phyloP scores from a whole-genome alignment of 208 protist genomes.

The Acanthamoeba sp. region DNA sequence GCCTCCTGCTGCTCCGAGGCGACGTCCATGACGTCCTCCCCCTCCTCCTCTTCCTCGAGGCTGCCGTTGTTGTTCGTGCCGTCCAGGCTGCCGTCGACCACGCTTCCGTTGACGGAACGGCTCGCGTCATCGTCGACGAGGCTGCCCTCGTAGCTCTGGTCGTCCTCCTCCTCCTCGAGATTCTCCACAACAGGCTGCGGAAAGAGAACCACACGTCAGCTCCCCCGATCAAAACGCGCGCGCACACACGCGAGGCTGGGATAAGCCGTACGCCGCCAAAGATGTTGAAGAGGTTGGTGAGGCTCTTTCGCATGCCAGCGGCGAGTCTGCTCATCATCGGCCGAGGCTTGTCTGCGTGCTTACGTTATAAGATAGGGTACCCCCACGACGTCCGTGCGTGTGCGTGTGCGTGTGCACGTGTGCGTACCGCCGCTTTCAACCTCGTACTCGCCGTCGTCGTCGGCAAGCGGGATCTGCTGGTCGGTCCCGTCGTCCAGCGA shows the following conservation, averaged over 20 bases:
- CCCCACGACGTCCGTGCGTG: too few species aligned
- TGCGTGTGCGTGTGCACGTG: background rate
- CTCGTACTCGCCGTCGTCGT: constrained; percentile 3
- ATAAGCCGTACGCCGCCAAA: background rate
- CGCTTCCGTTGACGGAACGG: background rate
- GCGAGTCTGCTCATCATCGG: constrained; percentile 40
- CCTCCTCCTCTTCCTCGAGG: background rate
- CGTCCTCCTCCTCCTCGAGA: background rate
- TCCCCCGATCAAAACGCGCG: background rate
- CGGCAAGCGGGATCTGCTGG: constrained; percentile 3
- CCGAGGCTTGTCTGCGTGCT: background rate
- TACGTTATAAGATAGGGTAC: too few species aligned
- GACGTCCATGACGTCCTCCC: background rate
- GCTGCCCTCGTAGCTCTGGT: background rate
- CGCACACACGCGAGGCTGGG: background rate
- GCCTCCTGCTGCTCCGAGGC: background rate
- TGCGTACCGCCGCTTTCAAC: background rate
- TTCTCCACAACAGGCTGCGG: background rate
- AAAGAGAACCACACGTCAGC: background rate
- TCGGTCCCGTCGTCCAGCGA: background rate
- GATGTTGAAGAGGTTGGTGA: constrained; percentile 57
- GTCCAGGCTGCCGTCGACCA: background rate
- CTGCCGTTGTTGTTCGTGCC: background rate
- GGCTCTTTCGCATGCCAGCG: constrained; percentile 13
- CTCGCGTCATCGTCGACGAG: background rate